Conservation (phyloP, 2,329 filamentous ascomycete genomes). For the Colletotrichum sp. region DNA sequence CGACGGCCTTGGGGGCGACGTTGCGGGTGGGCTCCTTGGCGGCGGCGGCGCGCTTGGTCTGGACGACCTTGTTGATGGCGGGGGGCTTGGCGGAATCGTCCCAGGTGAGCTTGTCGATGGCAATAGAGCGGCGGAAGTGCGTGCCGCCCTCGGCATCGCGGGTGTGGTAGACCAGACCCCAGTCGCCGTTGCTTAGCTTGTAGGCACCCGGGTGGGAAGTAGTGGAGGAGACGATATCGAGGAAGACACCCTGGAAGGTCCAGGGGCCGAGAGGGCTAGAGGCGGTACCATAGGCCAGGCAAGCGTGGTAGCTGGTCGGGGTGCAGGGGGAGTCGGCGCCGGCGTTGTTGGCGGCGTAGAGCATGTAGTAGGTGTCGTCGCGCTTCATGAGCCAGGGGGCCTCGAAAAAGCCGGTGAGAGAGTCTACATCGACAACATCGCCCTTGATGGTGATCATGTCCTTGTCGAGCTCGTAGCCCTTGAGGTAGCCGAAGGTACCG, state of each 20-base stretch:
- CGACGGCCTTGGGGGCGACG: constrained; percentile 31
- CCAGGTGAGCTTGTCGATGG: constrained; percentile 36
- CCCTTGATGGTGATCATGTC: constrained; percentile 40
- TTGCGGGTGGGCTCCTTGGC: constrained; percentile 33
- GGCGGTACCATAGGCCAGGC: constrained; percentile 40
- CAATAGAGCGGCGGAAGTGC: constrained; percentile 39
- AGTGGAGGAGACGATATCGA: constrained; percentile 40
- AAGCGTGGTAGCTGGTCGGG: constrained; percentile 41
- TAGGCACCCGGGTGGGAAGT: constrained; percentile 41
- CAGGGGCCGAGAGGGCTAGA: constrained; percentile 37
- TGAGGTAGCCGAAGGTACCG: constrained; percentile 40
- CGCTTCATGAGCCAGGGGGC: constrained; percentile 43
- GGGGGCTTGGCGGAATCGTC: constrained; percentile 32
- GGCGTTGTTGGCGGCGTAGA: constrained; percentile 43
- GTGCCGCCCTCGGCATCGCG: constrained; percentile 36
- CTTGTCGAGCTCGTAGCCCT: constrained; percentile 34
- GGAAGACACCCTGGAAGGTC: constrained; percentile 36
- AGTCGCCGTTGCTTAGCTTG: constrained; percentile 27
- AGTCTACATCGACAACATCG: constrained; percentile 24
- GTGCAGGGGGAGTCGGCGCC: constrained; percentile 39
- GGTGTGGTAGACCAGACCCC: constrained; percentile 39
- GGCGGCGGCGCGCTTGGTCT: constrained; percentile 29
- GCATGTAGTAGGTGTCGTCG: constrained; percentile 39
- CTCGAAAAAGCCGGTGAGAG: constrained; percentile 39
- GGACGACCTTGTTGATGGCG: constrained; percentile 31